These are phyloP conservation scores for Cytauxzoon felis DNA, from an alignment of 169 alveolate species.

Conservation along the genomic window DNA sequence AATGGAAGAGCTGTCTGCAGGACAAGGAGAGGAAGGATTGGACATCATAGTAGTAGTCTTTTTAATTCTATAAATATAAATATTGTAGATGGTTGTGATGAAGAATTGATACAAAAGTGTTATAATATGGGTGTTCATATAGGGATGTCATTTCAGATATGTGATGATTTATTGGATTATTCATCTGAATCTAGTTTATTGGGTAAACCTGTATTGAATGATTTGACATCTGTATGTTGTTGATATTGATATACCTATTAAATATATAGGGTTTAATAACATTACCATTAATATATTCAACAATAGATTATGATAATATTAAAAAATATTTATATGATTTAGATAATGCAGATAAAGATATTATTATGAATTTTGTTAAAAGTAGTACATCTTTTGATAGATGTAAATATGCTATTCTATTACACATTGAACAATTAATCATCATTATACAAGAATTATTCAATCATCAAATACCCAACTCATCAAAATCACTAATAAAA, in stretches of 20 bases:
- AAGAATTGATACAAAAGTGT: constrained; percentile 38
- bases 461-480: no score
- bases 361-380: neutral
- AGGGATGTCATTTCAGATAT: constrained; percentile 85
- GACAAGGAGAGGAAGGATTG: no score
- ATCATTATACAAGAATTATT: no score
- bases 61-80: no score
- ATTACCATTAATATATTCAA: constrained; percentile 20
- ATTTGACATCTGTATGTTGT: constrained; percentile 54
- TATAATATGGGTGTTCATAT: constrained; percentile 79
- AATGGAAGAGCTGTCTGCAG: no score
- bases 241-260: neutral
- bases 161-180: constrained; percentile 82
- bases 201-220: constrained; percentile 82
- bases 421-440: no score
- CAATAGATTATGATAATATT: constrained; percentile 17
- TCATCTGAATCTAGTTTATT: constrained; percentile 30
- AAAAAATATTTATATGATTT: neutral
- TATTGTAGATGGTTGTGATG: constrained; percentile 42
- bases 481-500: neutral
- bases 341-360: neutral
- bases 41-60: no score
- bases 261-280: constrained; percentile 24
- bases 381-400: constrained; percentile 14
- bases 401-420: constrained; percentile 18